phyloP scores from a whole-genome alignment of 345 rosid species.

The Citrus reticulata region DNA sequence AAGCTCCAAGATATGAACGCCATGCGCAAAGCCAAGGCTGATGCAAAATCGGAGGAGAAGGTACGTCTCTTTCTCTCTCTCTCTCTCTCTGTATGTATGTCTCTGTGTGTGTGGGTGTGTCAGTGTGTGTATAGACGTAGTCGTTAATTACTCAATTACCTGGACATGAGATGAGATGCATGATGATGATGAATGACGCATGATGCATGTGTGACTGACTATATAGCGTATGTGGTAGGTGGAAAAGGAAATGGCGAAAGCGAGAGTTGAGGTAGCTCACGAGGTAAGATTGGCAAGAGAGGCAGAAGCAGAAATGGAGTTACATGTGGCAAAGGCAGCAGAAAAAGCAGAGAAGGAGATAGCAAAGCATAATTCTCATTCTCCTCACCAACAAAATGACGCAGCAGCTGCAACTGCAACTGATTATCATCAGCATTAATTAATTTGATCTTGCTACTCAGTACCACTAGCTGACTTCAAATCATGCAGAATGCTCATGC shows the following conservation, averaged over 20 bases:
- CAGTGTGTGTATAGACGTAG: not conserved
- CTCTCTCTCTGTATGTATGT: too few relatives aligned
- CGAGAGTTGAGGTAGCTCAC: conserved; percentile 40
- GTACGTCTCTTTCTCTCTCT: not conserved
- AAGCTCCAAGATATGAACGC: conserved; percentile 38
- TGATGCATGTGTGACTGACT: not conserved
- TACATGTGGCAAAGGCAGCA: conserved; percentile 44
- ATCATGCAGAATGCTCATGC: too few relatives aligned
- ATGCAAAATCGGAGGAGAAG: not conserved
- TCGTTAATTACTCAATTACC: not conserved
- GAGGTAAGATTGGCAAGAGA: conserved; percentile 52
- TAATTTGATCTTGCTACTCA: too few relatives aligned
- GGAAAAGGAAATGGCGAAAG: conserved; percentile 44
- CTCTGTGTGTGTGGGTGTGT: too few relatives aligned
- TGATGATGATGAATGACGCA: not conserved
- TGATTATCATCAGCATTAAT: too few relatives aligned
- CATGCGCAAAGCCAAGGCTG: conserved; percentile 7
- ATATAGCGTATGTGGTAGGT: conserved; percentile 17
- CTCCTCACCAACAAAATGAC: not conserved
- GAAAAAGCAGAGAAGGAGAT: conserved; percentile 21
- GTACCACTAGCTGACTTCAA: too few relatives aligned
- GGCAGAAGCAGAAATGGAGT: conserved; percentile 51
- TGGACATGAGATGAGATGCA: not conserved
- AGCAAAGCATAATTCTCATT: conserved; percentile 12
- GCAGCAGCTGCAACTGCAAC: too few relatives aligned